Evolutionary conservation across 306 rosid species (phyloP), one percentile per base, ranked within the genome.

Genomic region (Vicia villosa): DNA sequence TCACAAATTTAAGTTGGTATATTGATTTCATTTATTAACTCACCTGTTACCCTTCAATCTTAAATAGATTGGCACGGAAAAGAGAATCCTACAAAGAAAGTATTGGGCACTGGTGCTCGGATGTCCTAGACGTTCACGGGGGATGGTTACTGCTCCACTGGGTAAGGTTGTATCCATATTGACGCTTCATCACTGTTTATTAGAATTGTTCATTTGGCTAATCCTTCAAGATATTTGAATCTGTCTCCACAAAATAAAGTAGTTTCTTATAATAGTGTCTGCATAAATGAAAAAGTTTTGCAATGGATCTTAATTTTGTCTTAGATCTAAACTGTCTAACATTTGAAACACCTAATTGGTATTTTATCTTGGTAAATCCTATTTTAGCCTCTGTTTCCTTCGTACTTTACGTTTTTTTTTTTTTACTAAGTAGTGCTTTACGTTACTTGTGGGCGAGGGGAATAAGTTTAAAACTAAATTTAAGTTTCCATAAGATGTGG

Each of bases 51-150:
- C 16, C 2, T 72, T 75, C 55, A 1, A 69, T 51, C n/a, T 68
- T 37, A 58, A 83, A 82, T 81, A 82, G 79, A 56, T 59, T 63
- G 79, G 55, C 30, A 58, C 72, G 47, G 75, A 75, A 72, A 80
- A 74, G 74, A 86, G 74, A 79, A 46, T 83, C 78, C 86, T 90
- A 73, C 86, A 81, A 81, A 84, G 88, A 84, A 83, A 74, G 80
- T 94, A 90, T 70, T 70, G 80, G 90, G 96, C 98, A n/a, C 85
- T 94, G 50, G 98, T 94, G 81, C 77, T 94, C 64, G 98, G 98
- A 66, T 84, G 87, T 80, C 98, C 97, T 21, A 85, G 87, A 67
- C 86, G 83, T 41, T 81, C 70, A 36, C 74, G 68, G 79, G 98
- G 98, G 6, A 47, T 88, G 43, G 66, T 94, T 73, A 79, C 88